Evolutionary conservation across 2,329 filamentous ascomycete genomes (phyloP), one percentile per base, ranked within the genome.

Genomic region (Phyllosticta citribraziliensis): DNA sequence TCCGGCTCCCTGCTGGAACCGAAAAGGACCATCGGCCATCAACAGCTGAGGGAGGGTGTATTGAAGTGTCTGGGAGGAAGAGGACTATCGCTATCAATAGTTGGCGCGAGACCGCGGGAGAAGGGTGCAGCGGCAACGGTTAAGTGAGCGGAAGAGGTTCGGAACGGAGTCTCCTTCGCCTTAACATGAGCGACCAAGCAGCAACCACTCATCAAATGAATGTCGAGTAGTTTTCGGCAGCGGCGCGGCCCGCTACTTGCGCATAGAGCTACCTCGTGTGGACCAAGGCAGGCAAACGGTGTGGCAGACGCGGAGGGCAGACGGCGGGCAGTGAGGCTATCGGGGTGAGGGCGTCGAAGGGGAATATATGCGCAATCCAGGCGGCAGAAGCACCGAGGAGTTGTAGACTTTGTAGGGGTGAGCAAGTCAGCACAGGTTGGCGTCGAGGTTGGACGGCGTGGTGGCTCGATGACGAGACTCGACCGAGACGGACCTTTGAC

Each of bases 1-100:
- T 76, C 79, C 78, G 76, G 80, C 78, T 79, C 82, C 81, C 78
- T 82, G 79, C 75, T 79, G 75, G 78, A 84, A 85, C 76, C 79
- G 80, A 77, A 82, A 83, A 68, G 75, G 77, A 82, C 81, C 83
- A 84, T 88, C 83, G 78, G 85, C 84, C 84, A 87, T 85, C 80
- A 83, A 85, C 81, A 73, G 74, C 66, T 67, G 65, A 66, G 62
- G 67, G 59, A 52, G 35, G 33, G 52, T 35, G 55, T 35, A 52
- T 19, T 20, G 53, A 55, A 57, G 53, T 62, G 60, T 47, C 33
- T 22, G 20, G 20, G 57, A 62, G 40, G 47, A 52, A 17, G 57
- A 62, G 52, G 53, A 52, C 54, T 52, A 33, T 35, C 55, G 60
- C 60, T 62, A 62, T 62, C 51, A 62, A 62, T 62, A 47, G 56